Conservation (phyloP, 1,139 yeast genomes). For the Diutina siamensis region DNA sequence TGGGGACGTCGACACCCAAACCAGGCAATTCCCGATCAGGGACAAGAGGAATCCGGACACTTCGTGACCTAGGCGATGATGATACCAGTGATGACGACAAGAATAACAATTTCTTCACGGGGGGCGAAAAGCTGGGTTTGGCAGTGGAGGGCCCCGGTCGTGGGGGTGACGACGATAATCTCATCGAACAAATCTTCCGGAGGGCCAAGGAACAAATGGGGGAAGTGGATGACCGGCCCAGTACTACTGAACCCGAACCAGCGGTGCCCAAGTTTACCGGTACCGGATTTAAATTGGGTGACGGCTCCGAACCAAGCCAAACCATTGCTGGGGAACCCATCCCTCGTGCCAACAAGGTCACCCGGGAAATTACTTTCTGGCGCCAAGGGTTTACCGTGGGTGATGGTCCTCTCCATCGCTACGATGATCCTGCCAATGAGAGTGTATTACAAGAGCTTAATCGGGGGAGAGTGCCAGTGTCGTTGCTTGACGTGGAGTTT, state of each 20-base stretch:
- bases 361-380: conserved; percentile 85
- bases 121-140: conserved; percentile 89
- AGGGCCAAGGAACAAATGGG: conserved; percentile 33
- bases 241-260: conserved; percentile 16
- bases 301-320: conserved; percentile 37
- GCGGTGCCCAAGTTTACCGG: conserved; percentile 37
- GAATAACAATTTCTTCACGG: conserved; percentile 72
- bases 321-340: conserved; percentile 15
- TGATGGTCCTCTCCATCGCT: conserved; percentile 73
- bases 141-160: conserved; percentile 84
- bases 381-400: conserved; percentile 92
- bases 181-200: conserved; percentile 35
- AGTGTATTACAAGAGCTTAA: conserved; percentile 69
- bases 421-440: conserved; percentile 83
- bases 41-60: conserved; percentile 28
- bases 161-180: conserved; percentile 17
- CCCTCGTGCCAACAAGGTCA: conserved; percentile 36
- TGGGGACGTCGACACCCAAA: neutral
- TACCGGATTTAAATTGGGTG: conserved; percentile 74
- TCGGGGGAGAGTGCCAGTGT: conserved; percentile 88
- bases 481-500: conserved; percentile 66
- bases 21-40: neutral
- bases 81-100: conserved; percentile 53
- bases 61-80: conserved; percentile 38
- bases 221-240: conserved; percentile 33